Conservation (phyloP, 768 basidiomycete genomes). For the Dacryopinax primogenitus region DNA sequence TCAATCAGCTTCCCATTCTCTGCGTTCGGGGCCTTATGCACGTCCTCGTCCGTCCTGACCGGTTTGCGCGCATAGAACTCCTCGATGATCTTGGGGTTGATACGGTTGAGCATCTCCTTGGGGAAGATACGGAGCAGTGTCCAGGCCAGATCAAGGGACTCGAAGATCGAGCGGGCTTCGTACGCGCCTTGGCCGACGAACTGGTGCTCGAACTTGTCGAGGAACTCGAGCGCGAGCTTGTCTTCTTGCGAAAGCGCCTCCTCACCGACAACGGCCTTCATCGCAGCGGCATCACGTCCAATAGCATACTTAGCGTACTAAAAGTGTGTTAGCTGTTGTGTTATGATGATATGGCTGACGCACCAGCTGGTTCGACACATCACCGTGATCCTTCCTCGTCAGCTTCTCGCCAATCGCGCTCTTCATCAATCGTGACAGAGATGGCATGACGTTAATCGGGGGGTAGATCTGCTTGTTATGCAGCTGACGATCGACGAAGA, state of each 20-base stretch:
- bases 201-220: slow-evolving; percentile 93
- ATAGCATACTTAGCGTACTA: slow-evolving; percentile 98
- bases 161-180: slow-evolving; percentile 91
- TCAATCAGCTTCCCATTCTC: not conserved
- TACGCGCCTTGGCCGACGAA: slow-evolving; percentile 96
- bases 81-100: slow-evolving; percentile 88
- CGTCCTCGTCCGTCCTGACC: slow-evolving; percentile 48
- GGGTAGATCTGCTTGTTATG: slow-evolving; percentile 97
- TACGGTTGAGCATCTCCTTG: slow-evolving; percentile 94
- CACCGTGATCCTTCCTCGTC: slow-evolving; percentile 96
- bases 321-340: slow-evolving; percentile 15
- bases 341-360: slow-evolving; percentile 25
- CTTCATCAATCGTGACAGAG: slow-evolving; percentile 98
- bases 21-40: slow-evolving; percentile 20
- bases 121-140: slow-evolving; percentile 94
- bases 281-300: slow-evolving; percentile 88
- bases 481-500: slow-evolving; percentile 94
- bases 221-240: slow-evolving; percentile 91
- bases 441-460: slow-evolving; percentile 97
- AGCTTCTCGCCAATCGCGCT: slow-evolving; percentile 95
- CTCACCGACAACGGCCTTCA: slow-evolving; percentile 99
- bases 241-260: slow-evolving; percentile 92
- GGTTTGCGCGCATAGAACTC: slow-evolving; percentile 86
- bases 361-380: slow-evolving; percentile 97
- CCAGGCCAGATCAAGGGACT: slow-evolving; percentile 96